phyloP scores from a whole-genome alignment of 805 yeast genomes.

The Starmerella floricola region DNA sequence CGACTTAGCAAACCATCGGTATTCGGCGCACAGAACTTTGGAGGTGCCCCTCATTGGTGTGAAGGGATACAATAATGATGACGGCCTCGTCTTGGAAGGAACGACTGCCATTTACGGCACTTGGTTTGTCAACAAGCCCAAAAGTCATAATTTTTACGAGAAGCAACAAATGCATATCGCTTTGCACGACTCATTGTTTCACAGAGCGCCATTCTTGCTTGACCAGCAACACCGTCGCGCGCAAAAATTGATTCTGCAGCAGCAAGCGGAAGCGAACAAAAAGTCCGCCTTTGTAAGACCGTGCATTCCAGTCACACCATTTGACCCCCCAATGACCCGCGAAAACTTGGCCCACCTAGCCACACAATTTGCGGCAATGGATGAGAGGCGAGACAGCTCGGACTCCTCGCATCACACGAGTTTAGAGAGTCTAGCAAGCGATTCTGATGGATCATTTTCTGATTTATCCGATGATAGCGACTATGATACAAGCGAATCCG shows the following conservation, averaged over 20 bases:
- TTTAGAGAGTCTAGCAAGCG: constrained; percentile 4
- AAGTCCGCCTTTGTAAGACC: constrained; percentile 6
- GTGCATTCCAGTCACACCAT: constrained; percentile 11
- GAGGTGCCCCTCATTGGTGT: constrained; percentile 39
- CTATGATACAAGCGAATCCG: not conserved
- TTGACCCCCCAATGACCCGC: constrained; percentile 14
- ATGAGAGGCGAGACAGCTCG: not conserved
- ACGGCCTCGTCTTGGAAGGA: constrained; percentile 25
- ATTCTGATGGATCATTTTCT: not conserved
- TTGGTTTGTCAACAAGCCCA: constrained; percentile 44
- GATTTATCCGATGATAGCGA: not conserved
- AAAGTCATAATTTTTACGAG: constrained; percentile 36
- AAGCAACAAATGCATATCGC: constrained; percentile 56
- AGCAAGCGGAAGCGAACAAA: constrained; percentile 8
- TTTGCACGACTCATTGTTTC: constrained; percentile 70
- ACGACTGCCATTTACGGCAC: constrained; percentile 50
- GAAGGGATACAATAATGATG: constrained; percentile 22
- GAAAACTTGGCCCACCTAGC: constrained; percentile 1
- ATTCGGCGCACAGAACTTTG: constrained; percentile 43
- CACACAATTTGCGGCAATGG: not conserved
- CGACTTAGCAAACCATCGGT: constrained; percentile 60
- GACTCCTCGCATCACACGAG: constrained; percentile 5
- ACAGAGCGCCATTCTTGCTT: constrained; percentile 62
- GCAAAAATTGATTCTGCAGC: not conserved
- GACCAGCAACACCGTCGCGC: not conserved